phyloP scores from a whole-genome alignment of 805 yeast genomes.

The Lipomyces starkeyi region DNA sequence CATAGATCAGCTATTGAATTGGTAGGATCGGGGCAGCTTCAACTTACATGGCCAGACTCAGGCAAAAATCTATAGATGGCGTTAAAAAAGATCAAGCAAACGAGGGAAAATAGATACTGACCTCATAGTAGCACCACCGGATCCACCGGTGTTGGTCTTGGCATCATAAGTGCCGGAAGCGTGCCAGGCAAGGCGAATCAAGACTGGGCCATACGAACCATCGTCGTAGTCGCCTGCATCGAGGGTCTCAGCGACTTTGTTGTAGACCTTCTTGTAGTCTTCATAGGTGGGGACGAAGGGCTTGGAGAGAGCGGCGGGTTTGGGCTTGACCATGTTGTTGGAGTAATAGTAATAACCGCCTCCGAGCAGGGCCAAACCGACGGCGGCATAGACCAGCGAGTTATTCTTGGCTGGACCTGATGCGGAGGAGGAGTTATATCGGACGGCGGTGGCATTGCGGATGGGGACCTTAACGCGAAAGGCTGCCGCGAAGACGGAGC shows the following conservation, averaged over 20 bases:
- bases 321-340: slow-evolving; percentile 40
- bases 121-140: slow-evolving; percentile 61
- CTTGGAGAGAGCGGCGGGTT: slow-evolving; percentile 45
- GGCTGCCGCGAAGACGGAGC: slow-evolving; percentile 15
- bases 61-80: slow-evolving; percentile 10
- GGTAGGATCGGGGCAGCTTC: background rate
- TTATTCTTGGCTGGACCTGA: slow-evolving; percentile 15
- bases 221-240: slow-evolving; percentile 60
- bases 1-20: background rate
- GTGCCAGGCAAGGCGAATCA: slow-evolving; percentile 87
- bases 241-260: slow-evolving; percentile 48
- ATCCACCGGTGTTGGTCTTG: slow-evolving; percentile 57
- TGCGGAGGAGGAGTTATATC: slow-evolving; percentile 10
- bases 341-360: slow-evolving; percentile 46
- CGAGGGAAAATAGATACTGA: background rate
- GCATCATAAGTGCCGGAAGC: slow-evolving; percentile 78
- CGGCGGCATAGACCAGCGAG: slow-evolving; percentile 17
- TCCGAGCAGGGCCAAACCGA: slow-evolving; percentile 34
- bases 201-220: slow-evolving; percentile 75
- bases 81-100: background rate
- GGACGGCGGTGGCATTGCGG: slow-evolving; percentile 14
- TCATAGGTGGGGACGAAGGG: slow-evolving; percentile 45
- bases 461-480: slow-evolving; percentile 4
- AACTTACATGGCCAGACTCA: slow-evolving; percentile 14
- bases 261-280: slow-evolving; percentile 70